Evolutionary conservation across 768 basidiomycete genomes (phyloP), one percentile per base, ranked within the genome.

Genomic region (Sistotremastrum niveocremeum): DNA sequence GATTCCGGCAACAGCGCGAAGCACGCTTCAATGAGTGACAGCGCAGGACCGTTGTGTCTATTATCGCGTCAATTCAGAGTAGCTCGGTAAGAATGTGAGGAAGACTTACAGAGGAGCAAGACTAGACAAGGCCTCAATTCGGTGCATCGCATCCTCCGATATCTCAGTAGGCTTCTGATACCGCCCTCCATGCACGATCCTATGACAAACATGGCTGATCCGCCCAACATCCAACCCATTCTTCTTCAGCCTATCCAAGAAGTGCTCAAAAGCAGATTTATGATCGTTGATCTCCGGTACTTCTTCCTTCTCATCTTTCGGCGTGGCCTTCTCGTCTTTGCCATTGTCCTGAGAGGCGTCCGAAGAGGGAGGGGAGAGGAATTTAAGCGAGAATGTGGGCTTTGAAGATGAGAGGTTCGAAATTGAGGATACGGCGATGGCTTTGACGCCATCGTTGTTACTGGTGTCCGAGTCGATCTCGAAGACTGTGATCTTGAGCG

Each of bases 161-260:
- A 95, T 76, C 35, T 75, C 47, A 12, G 88, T 76, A 0, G 87
- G 83, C 31, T 76, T 68, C n/a, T 65, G 65, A 53, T 81, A 84
- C 39, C 79, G 74, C 2, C 89, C 90, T 3, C 91, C 91, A 53
- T 94, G 91, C 1, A 95, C 91, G 38, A 91, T 81, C 35, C 79
- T 74, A 57, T 85, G 83, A 52, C 81, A 80, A n/a, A 83, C 65
- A 48, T 76, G 65, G 5, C 56, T 59, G 49, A 87, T 73, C 20
- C 20, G 20, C 2, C 20, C 20, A 1, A 20, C 20, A 20, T 20
- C 20, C 20, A 20, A 20, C 20, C 20, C 20, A 4, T 66, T 52
- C 12, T 56, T 54, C 4, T 54, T 52, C 33, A 82, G 62, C 47
- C 62, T 60, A 20, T 68, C 56, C 12, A 85, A 62, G 57, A 84